Evolutionary conservation across 768 basidiomycete genomes (phyloP).

Genomic region (Postia placenta): DNA sequence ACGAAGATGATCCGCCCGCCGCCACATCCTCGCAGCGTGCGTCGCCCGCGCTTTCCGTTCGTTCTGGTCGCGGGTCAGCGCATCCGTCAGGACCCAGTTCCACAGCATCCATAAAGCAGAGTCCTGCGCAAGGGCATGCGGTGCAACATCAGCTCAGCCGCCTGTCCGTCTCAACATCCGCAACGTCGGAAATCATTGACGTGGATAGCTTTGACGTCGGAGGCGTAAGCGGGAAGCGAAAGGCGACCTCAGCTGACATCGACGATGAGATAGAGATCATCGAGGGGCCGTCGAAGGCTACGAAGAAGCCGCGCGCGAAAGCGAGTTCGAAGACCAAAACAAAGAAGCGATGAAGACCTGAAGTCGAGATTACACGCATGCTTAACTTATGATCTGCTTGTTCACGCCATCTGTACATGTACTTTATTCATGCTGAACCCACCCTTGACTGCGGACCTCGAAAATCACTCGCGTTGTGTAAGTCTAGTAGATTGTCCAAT

Average conservation of each 20-base stretch:
- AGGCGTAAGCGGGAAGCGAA: slow-evolving; percentile 41
- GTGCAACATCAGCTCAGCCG: slow-evolving; percentile 28
- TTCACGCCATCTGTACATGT: neutral
- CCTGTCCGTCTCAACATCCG: slow-evolving; percentile 20
- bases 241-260: slow-evolving; percentile 27
- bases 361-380: neutral
- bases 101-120: slow-evolving; percentile 32
- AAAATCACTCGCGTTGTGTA: neutral
- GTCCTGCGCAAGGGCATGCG: slow-evolving; percentile 47
- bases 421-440: neutral
- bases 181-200: slow-evolving; percentile 31
- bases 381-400: neutral
- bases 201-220: slow-evolving; percentile 37
- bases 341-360: slow-evolving; percentile 17
- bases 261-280: slow-evolving; percentile 25
- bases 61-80: slow-evolving; percentile 21
- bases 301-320: slow-evolving; percentile 20
- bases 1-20: slow-evolving; percentile 23
- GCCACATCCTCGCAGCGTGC: slow-evolving; percentile 33
- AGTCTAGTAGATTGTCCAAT: neutral
- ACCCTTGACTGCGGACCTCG: neutral
- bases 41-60: slow-evolving; percentile 47
- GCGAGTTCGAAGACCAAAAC: slow-evolving; percentile 16
- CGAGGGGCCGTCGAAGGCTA: slow-evolving; percentile 16
- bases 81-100: slow-evolving; percentile 16